A percentile compares a stretch with the other conserved stretches of the same genome.
These are phyloP conservation scores for Psilocybe subaeruginosa DNA, from an alignment of 768 basidiomycete genomes.

Conservation along the genomic window DNA sequence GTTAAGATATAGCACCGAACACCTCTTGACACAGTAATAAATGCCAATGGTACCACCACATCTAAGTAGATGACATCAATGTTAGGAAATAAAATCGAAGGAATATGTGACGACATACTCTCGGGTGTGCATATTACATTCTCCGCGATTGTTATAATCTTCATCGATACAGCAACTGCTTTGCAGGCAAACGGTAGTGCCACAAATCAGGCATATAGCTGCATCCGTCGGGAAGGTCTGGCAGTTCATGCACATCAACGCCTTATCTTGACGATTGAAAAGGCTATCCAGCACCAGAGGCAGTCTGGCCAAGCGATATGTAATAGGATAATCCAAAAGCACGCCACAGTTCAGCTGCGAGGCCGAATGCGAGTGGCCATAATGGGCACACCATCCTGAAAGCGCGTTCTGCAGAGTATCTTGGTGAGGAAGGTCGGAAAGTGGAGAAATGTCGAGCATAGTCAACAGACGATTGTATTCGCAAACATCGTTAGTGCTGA, in stretches of 20 bases:
- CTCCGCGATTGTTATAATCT: constrained; percentile 70
- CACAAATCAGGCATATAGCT: constrained; percentile 92
- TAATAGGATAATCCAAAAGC: constrained; percentile 77
- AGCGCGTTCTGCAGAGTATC: constrained; percentile 90
- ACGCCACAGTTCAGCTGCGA: constrained; percentile 82
- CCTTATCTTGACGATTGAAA: constrained; percentile 74
- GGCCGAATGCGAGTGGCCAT: constrained; percentile 78
- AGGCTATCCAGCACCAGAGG: constrained; percentile 84
- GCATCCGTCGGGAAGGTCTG: constrained; percentile 80
- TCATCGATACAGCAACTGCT: constrained; percentile 88
- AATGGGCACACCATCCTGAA: constrained; percentile 89
- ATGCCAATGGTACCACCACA: constrained; percentile 90
- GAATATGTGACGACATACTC: constrained; percentile 61
- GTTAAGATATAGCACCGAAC: constrained; percentile 87
- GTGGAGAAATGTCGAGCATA: constrained; percentile 77
- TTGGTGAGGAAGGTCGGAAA: constrained; percentile 79
- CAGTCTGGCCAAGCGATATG: constrained; percentile 83
- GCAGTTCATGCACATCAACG: constrained; percentile 77
- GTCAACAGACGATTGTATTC: constrained; percentile 82
- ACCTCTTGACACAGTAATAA: constrained; percentile 91
- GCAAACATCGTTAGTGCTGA: constrained; percentile 43
- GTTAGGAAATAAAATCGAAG: not conserved
- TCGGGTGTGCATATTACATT: constrained; percentile 95
- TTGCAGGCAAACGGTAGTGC: constrained; percentile 84
- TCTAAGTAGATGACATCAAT: constrained; percentile 39